These are phyloP conservation scores for Nemania abortiva DNA, from an alignment of 2,329 filamentous ascomycete species.

Conservation along the genomic window DNA sequence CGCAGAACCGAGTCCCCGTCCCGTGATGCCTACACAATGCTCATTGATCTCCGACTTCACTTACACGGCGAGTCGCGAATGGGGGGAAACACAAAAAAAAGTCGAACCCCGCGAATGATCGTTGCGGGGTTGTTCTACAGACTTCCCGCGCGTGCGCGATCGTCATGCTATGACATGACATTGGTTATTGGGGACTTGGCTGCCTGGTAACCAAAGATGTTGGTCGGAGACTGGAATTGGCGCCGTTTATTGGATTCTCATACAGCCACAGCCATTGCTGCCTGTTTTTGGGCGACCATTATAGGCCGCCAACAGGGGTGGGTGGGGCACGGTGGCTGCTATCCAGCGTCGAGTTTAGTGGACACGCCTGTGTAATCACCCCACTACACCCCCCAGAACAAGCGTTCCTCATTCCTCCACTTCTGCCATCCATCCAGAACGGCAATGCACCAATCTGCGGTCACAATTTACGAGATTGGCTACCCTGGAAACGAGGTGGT, in stretches of 20 bases:
- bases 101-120: slow-evolving; percentile 30
- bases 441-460: background rate
- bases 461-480: slow-evolving; percentile 10
- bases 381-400: slow-evolving; percentile 2
- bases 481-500: background rate
- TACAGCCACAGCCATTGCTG: slow-evolving; percentile 34
- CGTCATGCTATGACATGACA: slow-evolving; percentile 16
- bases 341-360: background rate
- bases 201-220: slow-evolving; percentile 20
- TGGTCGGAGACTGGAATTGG: slow-evolving; percentile 26
- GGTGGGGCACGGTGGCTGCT: slow-evolving; percentile 3
- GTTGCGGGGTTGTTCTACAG: slow-evolving; percentile 32
- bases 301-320: slow-evolving; percentile 22
- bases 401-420: background rate
- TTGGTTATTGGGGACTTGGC: slow-evolving; percentile 9
- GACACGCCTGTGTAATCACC: background rate
- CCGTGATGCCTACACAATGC: slow-evolving; percentile 1
- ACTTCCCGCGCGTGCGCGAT: slow-evolving; percentile 25
- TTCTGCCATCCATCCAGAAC: background rate
- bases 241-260: slow-evolving; percentile 31
- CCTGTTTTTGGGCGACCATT: slow-evolving; percentile 28
- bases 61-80: slow-evolving; percentile 13
- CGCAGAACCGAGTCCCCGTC: background rate
- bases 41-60: background rate
- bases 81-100: slow-evolving; percentile 9